phyloP scores from a whole-genome alignment of 208 protist species.

The Leishmania major region DNA sequence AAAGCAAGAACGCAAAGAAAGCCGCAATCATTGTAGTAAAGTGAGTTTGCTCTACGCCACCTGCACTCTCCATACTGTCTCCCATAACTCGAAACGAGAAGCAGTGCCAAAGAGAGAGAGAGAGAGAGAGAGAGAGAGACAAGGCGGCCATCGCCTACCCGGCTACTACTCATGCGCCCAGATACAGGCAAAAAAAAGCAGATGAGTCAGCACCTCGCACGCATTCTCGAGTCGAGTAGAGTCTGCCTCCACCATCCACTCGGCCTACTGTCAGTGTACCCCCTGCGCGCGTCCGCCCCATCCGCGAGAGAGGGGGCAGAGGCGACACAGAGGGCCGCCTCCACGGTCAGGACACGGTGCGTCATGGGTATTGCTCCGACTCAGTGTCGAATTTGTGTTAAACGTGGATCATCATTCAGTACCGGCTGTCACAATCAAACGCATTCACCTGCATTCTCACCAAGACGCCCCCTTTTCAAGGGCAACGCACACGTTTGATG shows the following conservation, averaged over 20 bases:
- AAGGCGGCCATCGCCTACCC: not conserved
- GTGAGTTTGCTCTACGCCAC: not conserved
- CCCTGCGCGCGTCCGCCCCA: not conserved
- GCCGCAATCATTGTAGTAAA: not conserved
- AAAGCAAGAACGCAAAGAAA: not conserved
- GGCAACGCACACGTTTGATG: not conserved
- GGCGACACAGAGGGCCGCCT: slow-evolving; percentile 13
- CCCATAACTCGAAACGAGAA: not conserved
- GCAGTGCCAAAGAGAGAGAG: not conserved
- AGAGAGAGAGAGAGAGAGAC: not conserved
- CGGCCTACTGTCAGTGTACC: not conserved
- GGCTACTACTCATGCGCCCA: not conserved
- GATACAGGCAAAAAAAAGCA: not conserved
- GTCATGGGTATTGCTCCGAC: slow-evolving; percentile 36
- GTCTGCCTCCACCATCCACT: not conserved
- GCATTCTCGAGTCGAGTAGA: not conserved
- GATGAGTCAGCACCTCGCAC: not conserved
- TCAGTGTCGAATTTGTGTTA: slow-evolving; percentile 50
- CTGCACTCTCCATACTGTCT: not conserved
- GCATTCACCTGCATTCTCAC: not conserved
- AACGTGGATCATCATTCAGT: slow-evolving; percentile 35
- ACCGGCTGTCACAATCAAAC: not conserved
- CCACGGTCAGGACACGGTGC: slow-evolving; percentile 38
- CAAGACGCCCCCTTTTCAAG: not conserved
- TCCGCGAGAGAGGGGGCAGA: not conserved